These are phyloP conservation scores for Stachybotrys chartarum DNA, from an alignment of 2,329 filamentous ascomycete species.

Conservation along the genomic window DNA sequence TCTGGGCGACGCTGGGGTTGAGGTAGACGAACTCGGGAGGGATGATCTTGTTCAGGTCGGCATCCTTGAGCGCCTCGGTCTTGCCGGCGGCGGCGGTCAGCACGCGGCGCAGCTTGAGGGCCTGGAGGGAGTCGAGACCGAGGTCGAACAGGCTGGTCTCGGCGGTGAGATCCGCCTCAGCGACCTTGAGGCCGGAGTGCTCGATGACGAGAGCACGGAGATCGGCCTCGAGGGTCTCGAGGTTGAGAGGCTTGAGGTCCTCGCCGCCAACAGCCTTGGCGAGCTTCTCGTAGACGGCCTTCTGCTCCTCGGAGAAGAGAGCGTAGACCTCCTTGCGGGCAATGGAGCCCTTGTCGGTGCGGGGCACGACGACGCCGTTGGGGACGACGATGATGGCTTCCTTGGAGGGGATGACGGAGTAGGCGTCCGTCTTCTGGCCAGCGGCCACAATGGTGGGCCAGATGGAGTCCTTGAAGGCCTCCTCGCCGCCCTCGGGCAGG, in stretches of 20 bases:
- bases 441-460: constrained; percentile 10
- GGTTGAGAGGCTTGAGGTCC: constrained; percentile 6
- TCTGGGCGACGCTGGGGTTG: constrained; percentile 7
- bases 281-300: constrained; percentile 8
- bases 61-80: constrained; percentile 7
- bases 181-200: constrained; percentile 3
- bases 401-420: constrained; percentile 9
- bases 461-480: constrained; percentile 7
- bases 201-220: constrained; percentile 6
- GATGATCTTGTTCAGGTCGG: constrained; percentile 7
- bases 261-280: constrained; percentile 4
- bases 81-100: constrained; percentile 7
- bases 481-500: background rate
- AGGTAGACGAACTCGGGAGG: constrained; percentile 10
- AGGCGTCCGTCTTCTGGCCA: constrained; percentile 10
- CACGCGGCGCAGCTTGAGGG: constrained; percentile 4
- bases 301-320: constrained; percentile 10
- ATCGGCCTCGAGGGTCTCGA: constrained; percentile 5
- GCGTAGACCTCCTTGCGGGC: constrained; percentile 12
- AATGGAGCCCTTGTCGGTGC: constrained; percentile 16
- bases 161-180: constrained; percentile 1
- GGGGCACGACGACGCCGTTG: constrained; percentile 6
- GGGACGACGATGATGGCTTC: constrained; percentile 12
- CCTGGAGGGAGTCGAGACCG: constrained; percentile 9
- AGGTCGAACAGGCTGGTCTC: constrained; percentile 9